phyloP scores from a whole-genome alignment of 768 basidiomycete species.

The Amanita brunnescens region DNA sequence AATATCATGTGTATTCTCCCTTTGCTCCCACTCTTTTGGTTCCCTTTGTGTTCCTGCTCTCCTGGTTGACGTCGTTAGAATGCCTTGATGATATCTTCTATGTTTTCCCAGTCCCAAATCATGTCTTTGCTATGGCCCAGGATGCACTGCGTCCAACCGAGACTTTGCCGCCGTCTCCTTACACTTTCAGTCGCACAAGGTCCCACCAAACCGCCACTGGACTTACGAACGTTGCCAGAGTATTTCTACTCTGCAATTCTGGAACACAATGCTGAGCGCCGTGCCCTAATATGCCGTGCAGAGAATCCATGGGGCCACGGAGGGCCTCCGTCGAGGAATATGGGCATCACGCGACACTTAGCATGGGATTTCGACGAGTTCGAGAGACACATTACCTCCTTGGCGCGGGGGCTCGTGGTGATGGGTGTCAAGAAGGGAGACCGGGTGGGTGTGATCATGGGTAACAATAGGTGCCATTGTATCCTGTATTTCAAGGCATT shows the following conservation, averaged over 20 bases:
- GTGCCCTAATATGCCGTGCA: constrained; percentile 57
- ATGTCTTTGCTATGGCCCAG: not conserved
- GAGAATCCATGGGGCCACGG: constrained; percentile 52
- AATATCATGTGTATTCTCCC: no score
- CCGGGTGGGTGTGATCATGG: constrained; percentile 75
- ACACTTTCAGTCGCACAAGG: constrained; percentile 51
- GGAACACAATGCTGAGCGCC: constrained; percentile 33
- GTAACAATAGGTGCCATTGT: constrained; percentile 60
- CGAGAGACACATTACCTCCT: constrained; percentile 51
- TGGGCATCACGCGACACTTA: constrained; percentile 40
- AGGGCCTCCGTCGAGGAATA: constrained; percentile 47
- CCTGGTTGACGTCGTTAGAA: no score
- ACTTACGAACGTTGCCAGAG: constrained; percentile 44
- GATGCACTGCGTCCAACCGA: not conserved
- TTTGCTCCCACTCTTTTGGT: no score
- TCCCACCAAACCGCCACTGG: constrained; percentile 45
- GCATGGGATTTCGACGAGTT: constrained; percentile 74
- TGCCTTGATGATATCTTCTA: not conserved
- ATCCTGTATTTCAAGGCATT: constrained; percentile 3
- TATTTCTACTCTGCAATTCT: constrained; percentile 57
- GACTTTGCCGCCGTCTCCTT: constrained; percentile 13
- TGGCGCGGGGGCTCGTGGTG: constrained; percentile 59
- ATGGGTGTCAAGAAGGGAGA: constrained; percentile 72
- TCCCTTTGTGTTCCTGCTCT: no score
- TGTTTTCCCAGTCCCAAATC: constrained; percentile 8